Base-by-base conservation (phyloP, 2,329 filamentous ascomycete genomes). In the Dactylellina drechsleri region DNA sequence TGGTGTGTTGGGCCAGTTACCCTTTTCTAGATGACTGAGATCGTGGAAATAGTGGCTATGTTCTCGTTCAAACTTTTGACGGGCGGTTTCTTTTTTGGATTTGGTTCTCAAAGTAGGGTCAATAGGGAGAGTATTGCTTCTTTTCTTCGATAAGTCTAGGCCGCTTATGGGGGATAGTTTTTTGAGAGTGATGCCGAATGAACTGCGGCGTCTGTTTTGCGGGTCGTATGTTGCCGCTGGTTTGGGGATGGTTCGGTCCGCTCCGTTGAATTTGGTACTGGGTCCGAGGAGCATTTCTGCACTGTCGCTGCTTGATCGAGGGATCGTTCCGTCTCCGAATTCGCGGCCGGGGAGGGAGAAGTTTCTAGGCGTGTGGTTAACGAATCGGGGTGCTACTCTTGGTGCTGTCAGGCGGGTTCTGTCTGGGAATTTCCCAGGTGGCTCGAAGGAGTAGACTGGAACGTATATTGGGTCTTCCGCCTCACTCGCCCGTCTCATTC, bases 341-440 rank as follows among this genome's bases (percentile, higher is more conserved):
- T 41, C 16, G 50, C 57, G 52, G 15, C 62, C 62, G 12, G 62
- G 70, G 4, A 74, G 47, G 13, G 62, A 67, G 26, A 74, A 74
- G 16, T 67, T 67, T 18, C 70, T 64, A 1, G 70, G 70, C 1
- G 70, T 74, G 18, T 74, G 57, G 57, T 74, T 61, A 16, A 74
- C 7, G 16, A 74, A 67, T 23, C 58, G 54, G 16, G 70, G 68
- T 20, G 62, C 43, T 10, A 56, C 31, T 41, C 45, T 57, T 1
- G 68, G 70, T n/a, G 70, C 70, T 12, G 70, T 74, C 31, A 62
- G 40, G 6, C 70, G 64, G n/a, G 56, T 56, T 47, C 70, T 47
- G 12, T 74, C 57, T 45, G 70, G 70, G 62, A 74, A 74, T 28
- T 53, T 74, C n/a, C 62, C 62, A 16, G 70, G 62, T n/a, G 70